Percentiles rank a stretch among this genome's conserved stretches.
phyloP scores from a whole-genome alignment of 2,329 filamentous ascomycete genomes.

The Apiospora kogelbergensis region DNA sequence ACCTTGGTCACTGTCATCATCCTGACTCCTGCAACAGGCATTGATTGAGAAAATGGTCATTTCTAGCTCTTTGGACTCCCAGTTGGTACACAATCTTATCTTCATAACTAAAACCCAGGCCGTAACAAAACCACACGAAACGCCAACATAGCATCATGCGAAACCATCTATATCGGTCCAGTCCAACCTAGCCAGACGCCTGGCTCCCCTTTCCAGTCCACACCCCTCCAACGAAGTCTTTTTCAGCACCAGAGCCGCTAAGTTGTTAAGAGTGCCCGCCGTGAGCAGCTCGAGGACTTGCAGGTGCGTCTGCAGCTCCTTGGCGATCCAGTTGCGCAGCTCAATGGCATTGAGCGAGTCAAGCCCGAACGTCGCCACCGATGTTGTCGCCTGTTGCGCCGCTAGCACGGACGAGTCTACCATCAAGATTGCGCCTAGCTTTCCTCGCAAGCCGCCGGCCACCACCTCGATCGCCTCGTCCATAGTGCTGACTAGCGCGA shows the following conservation, averaged over 20 bases:
- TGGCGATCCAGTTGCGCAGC: constrained; percentile 49
- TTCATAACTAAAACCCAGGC: background rate
- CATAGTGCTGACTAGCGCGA: constrained; percentile 20
- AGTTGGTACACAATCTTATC: background rate
- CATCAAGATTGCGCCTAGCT: constrained; percentile 48
- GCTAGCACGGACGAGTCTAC: constrained; percentile 49
- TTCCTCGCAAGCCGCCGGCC: constrained; percentile 43
- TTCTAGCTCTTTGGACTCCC: background rate
- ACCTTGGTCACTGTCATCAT: too few relatives aligned
- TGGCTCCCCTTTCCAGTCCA: background rate
- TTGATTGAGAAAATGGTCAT: too few relatives aligned
- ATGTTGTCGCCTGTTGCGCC: constrained; percentile 18
- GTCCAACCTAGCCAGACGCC: too few relatives aligned
- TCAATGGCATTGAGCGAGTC: constrained; percentile 52
- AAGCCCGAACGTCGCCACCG: constrained; percentile 32
- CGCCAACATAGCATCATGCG: background rate
- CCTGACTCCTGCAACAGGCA: background rate
- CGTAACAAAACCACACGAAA: background rate
- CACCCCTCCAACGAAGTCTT: background rate
- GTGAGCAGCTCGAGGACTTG: constrained; percentile 56
- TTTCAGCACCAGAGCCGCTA: constrained; percentile 4
- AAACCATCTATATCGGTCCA: background rate
- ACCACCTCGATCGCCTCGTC: constrained; percentile 46
- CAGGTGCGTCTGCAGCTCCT: constrained; percentile 48
- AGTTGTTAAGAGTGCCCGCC: constrained; percentile 37